phyloP scores from a whole-genome alignment of 1,139 yeast species.

The Zygotorulaspora mrakii region DNA sequence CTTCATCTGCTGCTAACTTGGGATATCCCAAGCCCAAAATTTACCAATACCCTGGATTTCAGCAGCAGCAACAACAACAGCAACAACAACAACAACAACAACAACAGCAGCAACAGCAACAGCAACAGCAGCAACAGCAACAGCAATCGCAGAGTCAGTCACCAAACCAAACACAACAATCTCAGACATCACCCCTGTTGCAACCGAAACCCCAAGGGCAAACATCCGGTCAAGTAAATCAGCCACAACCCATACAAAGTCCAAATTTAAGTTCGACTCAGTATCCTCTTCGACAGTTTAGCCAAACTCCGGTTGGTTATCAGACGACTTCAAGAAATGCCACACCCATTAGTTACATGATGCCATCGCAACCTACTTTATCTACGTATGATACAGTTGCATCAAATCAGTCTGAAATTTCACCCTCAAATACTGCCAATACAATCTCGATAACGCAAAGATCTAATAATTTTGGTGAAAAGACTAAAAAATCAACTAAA shows the following conservation, averaged over 20 bases:
- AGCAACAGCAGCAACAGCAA: slow-evolving; percentile 17
- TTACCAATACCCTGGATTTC: slow-evolving; percentile 18
- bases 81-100: slow-evolving; percentile 18
- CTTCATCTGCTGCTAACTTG: slow-evolving; percentile 6
- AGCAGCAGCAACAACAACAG: slow-evolving; percentile 11
- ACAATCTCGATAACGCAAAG: background rate
- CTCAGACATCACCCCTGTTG: slow-evolving; percentile 5
- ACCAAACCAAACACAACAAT: slow-evolving; percentile 14
- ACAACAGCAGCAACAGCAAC: slow-evolving; percentile 19
- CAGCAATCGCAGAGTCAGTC: slow-evolving; percentile 19
- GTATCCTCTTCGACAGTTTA: slow-evolving; percentile 13
- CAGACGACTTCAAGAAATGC: slow-evolving; percentile 5
- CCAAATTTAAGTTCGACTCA: slow-evolving; percentile 9
- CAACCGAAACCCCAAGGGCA: background rate
- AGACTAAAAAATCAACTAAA: slow-evolving; percentile 5
- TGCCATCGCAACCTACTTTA: slow-evolving; percentile 8
- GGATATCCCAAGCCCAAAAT: slow-evolving; percentile 13
- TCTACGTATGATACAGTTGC: slow-evolving; percentile 2
- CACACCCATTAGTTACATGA: slow-evolving; percentile 9
- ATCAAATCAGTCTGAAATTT: background rate
- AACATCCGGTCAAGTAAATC: background rate
- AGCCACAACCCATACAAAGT: slow-evolving; percentile 11
- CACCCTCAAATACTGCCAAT: slow-evolving; percentile 5
- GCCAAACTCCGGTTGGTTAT: slow-evolving; percentile 12
- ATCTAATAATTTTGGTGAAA: slow-evolving; percentile 3